Evolutionary conservation across 495 filamentous ascomycete species (phyloP).

Genomic region (Lasiosphaeris hirsuta): DNA sequence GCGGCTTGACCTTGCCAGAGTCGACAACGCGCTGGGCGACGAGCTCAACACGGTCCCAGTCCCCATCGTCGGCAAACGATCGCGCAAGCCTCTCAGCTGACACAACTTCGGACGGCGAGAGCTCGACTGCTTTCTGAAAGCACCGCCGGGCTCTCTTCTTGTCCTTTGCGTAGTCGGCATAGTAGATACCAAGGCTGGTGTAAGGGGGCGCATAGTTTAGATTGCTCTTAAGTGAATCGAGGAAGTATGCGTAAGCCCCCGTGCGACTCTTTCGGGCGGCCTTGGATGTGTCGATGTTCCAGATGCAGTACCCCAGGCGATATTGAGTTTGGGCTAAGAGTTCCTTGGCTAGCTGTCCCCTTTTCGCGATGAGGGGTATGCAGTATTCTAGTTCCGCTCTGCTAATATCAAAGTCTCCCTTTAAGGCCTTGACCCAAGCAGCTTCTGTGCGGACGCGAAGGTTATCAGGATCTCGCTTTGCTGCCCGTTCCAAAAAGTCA

Average conservation of each 20-base stretch:
- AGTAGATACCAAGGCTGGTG: conserved; percentile 92
- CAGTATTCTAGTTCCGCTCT: conserved; percentile 65
- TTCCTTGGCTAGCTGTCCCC: conserved; percentile 47
- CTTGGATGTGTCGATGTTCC: conserved; percentile 71
- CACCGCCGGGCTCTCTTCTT: conserved; percentile 79
- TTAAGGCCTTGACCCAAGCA: conserved; percentile 87
- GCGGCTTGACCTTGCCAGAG: conserved; percentile 81
- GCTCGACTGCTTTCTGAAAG: conserved; percentile 95
- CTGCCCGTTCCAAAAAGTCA: conserved; percentile 69
- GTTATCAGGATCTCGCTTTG: conserved; percentile 66
- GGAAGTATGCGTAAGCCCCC: conserved; percentile 73
- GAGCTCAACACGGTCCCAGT: conserved; percentile 95
- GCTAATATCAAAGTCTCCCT: conserved; percentile 64
- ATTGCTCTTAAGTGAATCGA: conserved; percentile 80
- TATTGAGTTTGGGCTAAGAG: conserved; percentile 81
- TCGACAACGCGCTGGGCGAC: conserved; percentile 88
- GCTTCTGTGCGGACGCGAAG: conserved; percentile 74
- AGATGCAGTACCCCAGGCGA: conserved; percentile 83
- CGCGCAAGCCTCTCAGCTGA: conserved; percentile 84
- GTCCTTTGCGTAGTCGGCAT: conserved; percentile 85
- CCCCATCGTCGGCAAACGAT: conserved; percentile 79
- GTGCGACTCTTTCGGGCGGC: conserved; percentile 69
- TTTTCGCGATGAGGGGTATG: conserved; percentile 54
- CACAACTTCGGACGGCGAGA: conserved; percentile 81
- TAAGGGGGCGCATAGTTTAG: conserved; percentile 90